Evolutionary conservation across 192 early-diverging fungal genomes (phyloP), one percentile per base, ranked within the genome.

Genomic region (Coemansia sp.): DNA sequence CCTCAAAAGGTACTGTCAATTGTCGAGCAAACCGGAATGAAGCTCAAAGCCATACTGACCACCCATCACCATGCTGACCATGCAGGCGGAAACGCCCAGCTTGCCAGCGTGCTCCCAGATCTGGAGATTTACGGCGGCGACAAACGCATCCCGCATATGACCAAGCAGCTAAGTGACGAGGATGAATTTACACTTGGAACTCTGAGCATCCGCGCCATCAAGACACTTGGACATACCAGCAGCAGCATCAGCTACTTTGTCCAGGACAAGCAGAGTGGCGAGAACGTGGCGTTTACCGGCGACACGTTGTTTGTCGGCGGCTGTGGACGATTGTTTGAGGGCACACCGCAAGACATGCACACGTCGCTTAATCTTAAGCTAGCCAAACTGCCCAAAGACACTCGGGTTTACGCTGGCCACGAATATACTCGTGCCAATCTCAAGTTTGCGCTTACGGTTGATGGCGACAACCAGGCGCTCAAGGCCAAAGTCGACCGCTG

Each of bases 11-110:
- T 91, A 35, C 48, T 87, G 43, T 57, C 78, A 18, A 80, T 81
- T 20, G 68, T 84, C 20, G 65, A 82, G 23, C 60, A 19, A 18
- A 31, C 59, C 3, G 53, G 56, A 0, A 18, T 67, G 45, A 38
- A 54, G 54, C 43, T 69, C 4, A 52, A 23, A 18, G 58, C 78
- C 18, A 70, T 89, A n/a, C 81, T 90, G 50, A 84, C 84, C 23
- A 93, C 92, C 15, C 94, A 97, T 76, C 93, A 97, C 70, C 93
- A 96, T 63, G 68, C 66, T 61, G 95, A 98, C 70, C 95, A 98
- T 61, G 65, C 90, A 20, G 89, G 84, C 37, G 91, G 92, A 28
- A 94, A 94, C 64, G 65, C 58, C 31, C 72, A 81, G 41, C 52
- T 93, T 30, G 61, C 86, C 6, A 47, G 53, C 30, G 62, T 65